phyloP scores from a whole-genome alignment of 176 grass and related monocot species.

The Avena insularis region DNA sequence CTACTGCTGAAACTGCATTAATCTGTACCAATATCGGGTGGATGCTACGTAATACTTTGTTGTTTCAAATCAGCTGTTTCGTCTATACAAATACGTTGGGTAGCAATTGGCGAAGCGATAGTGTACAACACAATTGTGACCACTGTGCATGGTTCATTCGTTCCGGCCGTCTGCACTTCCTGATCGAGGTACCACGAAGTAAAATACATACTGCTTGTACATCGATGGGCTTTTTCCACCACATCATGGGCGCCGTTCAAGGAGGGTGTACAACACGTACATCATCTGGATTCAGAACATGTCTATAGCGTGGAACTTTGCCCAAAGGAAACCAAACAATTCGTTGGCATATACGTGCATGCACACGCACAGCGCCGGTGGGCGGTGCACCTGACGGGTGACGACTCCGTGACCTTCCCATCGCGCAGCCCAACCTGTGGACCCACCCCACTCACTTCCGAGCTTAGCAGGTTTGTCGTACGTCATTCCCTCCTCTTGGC shows the following conservation, averaged over 20 bases:
- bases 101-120: too few relatives aligned
- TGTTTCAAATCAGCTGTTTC: too few relatives aligned
- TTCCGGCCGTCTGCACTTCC: too few relatives aligned
- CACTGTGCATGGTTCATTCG: not conserved
- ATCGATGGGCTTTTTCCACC: not conserved
- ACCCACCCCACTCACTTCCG: not conserved
- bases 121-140: too few relatives aligned
- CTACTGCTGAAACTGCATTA: too few relatives aligned
- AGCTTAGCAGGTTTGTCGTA: constrained; percentile 33
- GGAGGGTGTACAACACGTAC: not conserved
- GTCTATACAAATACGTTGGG: too few relatives aligned
- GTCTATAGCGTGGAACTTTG: not conserved
- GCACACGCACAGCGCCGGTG: too few relatives aligned
- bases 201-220: not conserved
- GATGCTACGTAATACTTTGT: too few relatives aligned
- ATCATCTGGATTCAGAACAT: not conserved
- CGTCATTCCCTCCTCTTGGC: not conserved
- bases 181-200: not conserved
- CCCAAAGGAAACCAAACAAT: not conserved
- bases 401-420: not conserved
- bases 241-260: not conserved
- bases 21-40: too few relatives aligned
- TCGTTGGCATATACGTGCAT: not conserved
- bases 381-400: not conserved
- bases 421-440: not conserved